These are phyloP conservation scores for Rubia occidens DNA, from an alignment of 305 asterid species.

Conservation along the genomic window DNA sequence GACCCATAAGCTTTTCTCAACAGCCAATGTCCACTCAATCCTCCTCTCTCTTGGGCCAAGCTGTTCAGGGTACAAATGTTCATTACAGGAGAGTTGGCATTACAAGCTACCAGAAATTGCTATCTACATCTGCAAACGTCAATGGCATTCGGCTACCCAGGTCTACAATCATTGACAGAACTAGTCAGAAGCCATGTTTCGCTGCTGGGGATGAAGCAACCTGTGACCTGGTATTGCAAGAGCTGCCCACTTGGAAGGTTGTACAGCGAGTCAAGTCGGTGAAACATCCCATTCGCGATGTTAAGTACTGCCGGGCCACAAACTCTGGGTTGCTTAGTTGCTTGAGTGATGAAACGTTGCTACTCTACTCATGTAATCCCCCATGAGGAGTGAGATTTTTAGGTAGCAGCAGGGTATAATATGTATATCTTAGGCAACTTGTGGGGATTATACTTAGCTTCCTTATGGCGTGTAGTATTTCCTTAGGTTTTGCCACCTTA, in stretches of 20 bases:
- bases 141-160: slow-evolving; percentile 56
- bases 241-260: slow-evolving; percentile 48
- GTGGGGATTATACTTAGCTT: not conserved
- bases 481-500: not conserved
- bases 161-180: slow-evolving; percentile 53
- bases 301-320: slow-evolving; percentile 36
- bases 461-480: not conserved
- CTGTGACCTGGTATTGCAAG: slow-evolving; percentile 47
- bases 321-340: slow-evolving; percentile 51
- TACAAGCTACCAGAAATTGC: slow-evolving; percentile 35
- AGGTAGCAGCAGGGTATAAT: not conserved
- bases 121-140: slow-evolving; percentile 46
- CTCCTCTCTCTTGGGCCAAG: slow-evolving; percentile 31
- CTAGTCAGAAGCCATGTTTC: slow-evolving; percentile 35
- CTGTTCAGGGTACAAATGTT: slow-evolving; percentile 54
- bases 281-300: slow-evolving; percentile 44
- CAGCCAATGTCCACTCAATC: slow-evolving; percentile 32
- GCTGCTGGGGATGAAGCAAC: slow-evolving; percentile 60
- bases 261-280: slow-evolving; percentile 38
- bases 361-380: slow-evolving; percentile 34
- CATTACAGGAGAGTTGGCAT: slow-evolving; percentile 37
- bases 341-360: slow-evolving; percentile 52
- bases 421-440: not conserved
- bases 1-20: slow-evolving; percentile 37
- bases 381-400: slow-evolving; percentile 23